Conservation (phyloP, 345 rosid genomes). For the Eutrema yunnanense region DNA sequence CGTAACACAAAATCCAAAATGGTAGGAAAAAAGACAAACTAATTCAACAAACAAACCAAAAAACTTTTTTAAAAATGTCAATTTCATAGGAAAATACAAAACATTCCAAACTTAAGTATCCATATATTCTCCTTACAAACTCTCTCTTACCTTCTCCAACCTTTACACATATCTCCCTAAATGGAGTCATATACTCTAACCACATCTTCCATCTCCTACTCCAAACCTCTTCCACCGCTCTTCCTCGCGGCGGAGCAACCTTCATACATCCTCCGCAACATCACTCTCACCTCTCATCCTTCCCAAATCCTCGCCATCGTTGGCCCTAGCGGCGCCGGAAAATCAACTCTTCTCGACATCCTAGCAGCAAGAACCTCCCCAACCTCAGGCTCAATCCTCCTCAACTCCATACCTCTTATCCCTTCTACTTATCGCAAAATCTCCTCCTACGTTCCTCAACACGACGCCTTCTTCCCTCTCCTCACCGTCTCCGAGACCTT, state of each 20-base stretch:
- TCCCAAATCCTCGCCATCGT: conserved; percentile 88
- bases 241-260: conserved; percentile 33
- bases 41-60: neutral
- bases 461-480: conserved; percentile 59
- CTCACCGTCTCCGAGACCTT: conserved; percentile 86
- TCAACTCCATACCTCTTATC: conserved; percentile 62
- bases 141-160: neutral
- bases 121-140: conserved; percentile 5
- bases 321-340: conserved; percentile 96
- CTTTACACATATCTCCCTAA: neutral
- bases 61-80: neutral
- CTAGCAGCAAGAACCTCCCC: conserved; percentile 81
- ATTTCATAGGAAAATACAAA: neutral
- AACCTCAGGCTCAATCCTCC: conserved; percentile 53
- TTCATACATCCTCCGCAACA: conserved; percentile 53
- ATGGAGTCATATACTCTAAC: conserved; percentile 46
- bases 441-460: conserved; percentile 92
- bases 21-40: neutral
- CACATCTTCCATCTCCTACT: conserved; percentile 72
- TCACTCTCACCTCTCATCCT: conserved; percentile 66
- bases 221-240: conserved; percentile 38
- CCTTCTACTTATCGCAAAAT: conserved; percentile 79
- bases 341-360: conserved; percentile 92
- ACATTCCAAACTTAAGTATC: conserved; percentile 7
- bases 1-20: conserved; percentile 2